Evolutionary conservation across 2,329 filamentous ascomycete genomes (phyloP).

Genomic region (Dothiorella sarmentorum): DNA sequence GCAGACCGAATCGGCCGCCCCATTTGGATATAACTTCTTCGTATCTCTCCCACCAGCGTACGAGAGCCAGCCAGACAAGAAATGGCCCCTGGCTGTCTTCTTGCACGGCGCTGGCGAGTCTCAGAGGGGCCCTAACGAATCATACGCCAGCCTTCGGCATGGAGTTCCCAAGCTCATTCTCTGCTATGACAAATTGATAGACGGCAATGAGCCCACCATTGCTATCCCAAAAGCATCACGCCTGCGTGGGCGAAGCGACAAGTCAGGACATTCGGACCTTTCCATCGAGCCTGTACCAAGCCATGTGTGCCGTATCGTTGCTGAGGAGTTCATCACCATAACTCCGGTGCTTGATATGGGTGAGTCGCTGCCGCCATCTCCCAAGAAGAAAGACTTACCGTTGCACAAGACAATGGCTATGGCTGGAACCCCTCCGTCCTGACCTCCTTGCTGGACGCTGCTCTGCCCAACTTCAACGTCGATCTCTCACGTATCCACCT

Average conservation of each 20-base stretch:
- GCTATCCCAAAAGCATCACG: constrained; percentile 17
- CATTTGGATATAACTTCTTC: constrained; percentile 19
- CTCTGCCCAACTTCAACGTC: constrained; percentile 16
- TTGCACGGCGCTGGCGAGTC: constrained; percentile 20
- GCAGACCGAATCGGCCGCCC: constrained; percentile 12
- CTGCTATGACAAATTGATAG: constrained; percentile 18
- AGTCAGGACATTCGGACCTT: background rate
- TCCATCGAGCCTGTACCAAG: background rate
- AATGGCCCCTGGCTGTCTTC: constrained; percentile 19
- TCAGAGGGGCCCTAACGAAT: constrained; percentile 14
- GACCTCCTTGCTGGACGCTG: constrained; percentile 19
- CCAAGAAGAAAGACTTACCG: background rate
- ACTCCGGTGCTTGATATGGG: constrained; percentile 6
- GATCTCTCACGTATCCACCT: constrained; percentile 20
- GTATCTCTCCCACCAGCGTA: constrained; percentile 18
- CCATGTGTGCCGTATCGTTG: constrained; percentile 15
- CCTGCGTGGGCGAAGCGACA: background rate
- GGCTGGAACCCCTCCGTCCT: constrained; percentile 20
- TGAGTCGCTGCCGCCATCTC: background rate
- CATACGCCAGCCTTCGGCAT: constrained; percentile 18
- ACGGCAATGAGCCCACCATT: constrained; percentile 1
- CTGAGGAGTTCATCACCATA: constrained; percentile 19
- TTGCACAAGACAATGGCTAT: constrained; percentile 15
- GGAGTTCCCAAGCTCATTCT: constrained; percentile 21
- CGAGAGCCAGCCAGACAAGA: background rate